Conservation (phyloP, 2,329 filamentous ascomycete species). For the Neopestalotiopsis rosae region DNA sequence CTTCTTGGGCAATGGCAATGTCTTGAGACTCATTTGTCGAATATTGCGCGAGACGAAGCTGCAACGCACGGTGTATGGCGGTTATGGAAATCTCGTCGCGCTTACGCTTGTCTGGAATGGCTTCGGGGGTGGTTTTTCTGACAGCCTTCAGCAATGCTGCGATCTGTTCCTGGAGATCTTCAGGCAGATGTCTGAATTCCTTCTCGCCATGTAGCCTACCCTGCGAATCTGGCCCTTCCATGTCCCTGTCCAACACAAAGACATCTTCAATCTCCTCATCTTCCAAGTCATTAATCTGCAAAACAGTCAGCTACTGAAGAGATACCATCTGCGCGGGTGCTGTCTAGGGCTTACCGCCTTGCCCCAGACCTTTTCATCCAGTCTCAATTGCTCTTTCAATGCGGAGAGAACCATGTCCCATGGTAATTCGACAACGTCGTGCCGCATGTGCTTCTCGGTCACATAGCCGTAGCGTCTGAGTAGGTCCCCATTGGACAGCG, state of each 20-base stretch:
- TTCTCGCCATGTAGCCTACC: conserved; percentile 49
- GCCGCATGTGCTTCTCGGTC: conserved; percentile 76
- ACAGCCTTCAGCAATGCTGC: conserved; percentile 54
- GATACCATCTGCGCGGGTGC: neutral
- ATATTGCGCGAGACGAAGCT: conserved; percentile 47
- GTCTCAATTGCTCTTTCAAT: conserved; percentile 43
- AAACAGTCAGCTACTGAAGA: conserved; percentile 26
- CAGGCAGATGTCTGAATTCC: conserved; percentile 48
- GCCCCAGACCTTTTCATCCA: conserved; percentile 44
- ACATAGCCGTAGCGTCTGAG: conserved; percentile 87
- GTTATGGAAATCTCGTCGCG: conserved; percentile 51
- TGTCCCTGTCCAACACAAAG: conserved; percentile 69
- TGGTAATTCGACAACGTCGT: conserved; percentile 83
- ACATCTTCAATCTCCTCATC: conserved; percentile 75
- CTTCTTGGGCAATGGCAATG: conserved; percentile 44
- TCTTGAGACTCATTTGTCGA: conserved; percentile 43
- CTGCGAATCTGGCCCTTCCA: conserved; percentile 55
- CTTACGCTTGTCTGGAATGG: conserved; percentile 54
- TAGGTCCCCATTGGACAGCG: conserved; percentile 81
- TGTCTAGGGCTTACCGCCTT: conserved; percentile 44
- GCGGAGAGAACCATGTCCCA: conserved; percentile 61
- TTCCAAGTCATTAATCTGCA: conserved; percentile 53
- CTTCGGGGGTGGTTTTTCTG: conserved; percentile 47
- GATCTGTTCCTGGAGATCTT: conserved; percentile 58
- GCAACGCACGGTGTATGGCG: conserved; percentile 45